Base-by-base conservation (phyloP, 2,329 filamentous ascomycete species). In the Graphilbum sp. region DNA sequence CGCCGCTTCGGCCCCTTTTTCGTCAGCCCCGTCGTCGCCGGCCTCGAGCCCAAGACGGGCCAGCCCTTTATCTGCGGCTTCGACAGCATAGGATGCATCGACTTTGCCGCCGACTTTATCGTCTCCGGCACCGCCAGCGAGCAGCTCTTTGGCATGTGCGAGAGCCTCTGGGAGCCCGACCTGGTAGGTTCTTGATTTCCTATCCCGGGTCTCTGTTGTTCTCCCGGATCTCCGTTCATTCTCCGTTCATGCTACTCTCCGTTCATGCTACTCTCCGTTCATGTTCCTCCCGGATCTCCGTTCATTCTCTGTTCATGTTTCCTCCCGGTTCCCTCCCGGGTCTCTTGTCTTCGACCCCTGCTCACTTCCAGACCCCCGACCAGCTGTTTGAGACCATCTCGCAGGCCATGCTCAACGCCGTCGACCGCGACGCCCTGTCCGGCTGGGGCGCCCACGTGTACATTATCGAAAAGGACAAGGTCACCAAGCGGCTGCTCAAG, bases 401-500 rank as follows among this genome's bases (percentile, higher is more conserved):
- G 35, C 90, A 98, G 64, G 78, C 88, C 37, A 71, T 98, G 43
- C 71, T 98, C 50, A 96, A 92, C 61, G 90, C 90, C 43, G 84
- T 96, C 41, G 90, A 98, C 62, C 75, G 90, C 64, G 90, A 98
- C 62, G 90, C 90, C 38, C 69, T 98, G 46, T 95, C 88, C 29
- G 90, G 90, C 47, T 96, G 90, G 90, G 90, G 90, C 57, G 90
- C 90, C 30, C 86, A 98, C 56, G 90, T 98, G 50, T 98, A 96
- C 66, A 93, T 98, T 55, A 93, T 98, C 60, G 90, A 96, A 70
- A 98, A 98, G 74, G 87, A 94, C 67, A 96, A 96, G 81, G 84
- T 98, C 46, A 96, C 90, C 54, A 95, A 96, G 79, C 74, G 90
- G 59, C 75, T 98, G 76, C 69, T 98, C 60, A 96, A 96, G 76